Percentiles rank a stretch among this genome's conserved stretches.
Conservation (phyloP, 805 yeast species). For the Kodamaea hsintzibuensis region DNA sequence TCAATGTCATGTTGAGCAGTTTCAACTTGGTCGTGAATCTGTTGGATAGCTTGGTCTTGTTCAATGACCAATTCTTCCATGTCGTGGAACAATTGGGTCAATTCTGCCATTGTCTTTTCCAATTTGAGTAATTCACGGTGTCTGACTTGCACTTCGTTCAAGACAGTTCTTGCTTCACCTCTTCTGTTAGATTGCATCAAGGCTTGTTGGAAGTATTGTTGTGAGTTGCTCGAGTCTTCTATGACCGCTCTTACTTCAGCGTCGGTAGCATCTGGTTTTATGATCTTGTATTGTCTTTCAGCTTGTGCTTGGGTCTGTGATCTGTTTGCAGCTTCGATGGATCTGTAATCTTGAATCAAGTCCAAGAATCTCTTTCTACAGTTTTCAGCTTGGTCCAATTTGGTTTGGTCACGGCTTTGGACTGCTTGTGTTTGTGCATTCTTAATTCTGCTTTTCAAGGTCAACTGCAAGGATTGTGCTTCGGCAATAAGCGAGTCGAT, state of each 20-base stretch:
- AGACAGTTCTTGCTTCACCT: slow-evolving; percentile 93
- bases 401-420: slow-evolving; percentile 63
- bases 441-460: slow-evolving; percentile 75
- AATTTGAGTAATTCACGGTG: slow-evolving; percentile 93
- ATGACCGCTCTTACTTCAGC: slow-evolving; percentile 83
- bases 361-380: slow-evolving; percentile 82
- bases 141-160: slow-evolving; percentile 93
- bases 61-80: slow-evolving; percentile 96
- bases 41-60: slow-evolving; percentile 86
- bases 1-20: slow-evolving; percentile 89
- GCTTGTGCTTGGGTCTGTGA: slow-evolving; percentile 85
- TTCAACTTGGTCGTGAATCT: slow-evolving; percentile 76
- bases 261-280: slow-evolving; percentile 81
- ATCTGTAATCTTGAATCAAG: slow-evolving; percentile 82
- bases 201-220: slow-evolving; percentile 94
- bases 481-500: slow-evolving; percentile 76
- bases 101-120: slow-evolving; percentile 93
- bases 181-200: slow-evolving; percentile 81
- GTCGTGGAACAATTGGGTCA: slow-evolving; percentile 91
- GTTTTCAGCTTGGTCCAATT: slow-evolving; percentile 87
- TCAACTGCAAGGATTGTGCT: slow-evolving; percentile 73
- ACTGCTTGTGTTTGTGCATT: slow-evolving; percentile 69
- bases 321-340: slow-evolving; percentile 82
- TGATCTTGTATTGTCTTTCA: slow-evolving; percentile 88
- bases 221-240: slow-evolving; percentile 72